Evolutionary conservation across 805 yeast species (phyloP).

Genomic region (Sungouiella blattae): DNA sequence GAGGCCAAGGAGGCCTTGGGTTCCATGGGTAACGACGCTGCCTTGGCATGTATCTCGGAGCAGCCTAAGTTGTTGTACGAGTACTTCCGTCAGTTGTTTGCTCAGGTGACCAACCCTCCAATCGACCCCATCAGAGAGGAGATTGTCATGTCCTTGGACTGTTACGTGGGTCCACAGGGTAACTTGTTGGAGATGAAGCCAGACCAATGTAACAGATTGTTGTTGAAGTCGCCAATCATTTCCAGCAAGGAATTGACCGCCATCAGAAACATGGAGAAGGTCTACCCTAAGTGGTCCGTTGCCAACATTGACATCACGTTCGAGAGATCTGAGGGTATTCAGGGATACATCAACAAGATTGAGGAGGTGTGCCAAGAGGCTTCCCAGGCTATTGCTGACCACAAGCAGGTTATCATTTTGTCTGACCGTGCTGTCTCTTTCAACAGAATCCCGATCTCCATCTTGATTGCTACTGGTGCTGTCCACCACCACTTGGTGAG

Average conservation of each 20-base stretch:
- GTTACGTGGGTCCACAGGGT: conserved; percentile 98
- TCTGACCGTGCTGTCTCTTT: conserved; percentile 64
- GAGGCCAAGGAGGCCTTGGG: conserved; percentile 94
- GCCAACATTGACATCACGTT: conserved; percentile 86
- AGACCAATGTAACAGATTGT: conserved; percentile 83
- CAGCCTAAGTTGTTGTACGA: conserved; percentile 90
- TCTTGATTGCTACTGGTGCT: conserved; percentile 92
- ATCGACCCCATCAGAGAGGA: conserved; percentile 97
- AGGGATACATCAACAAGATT: conserved; percentile 80
- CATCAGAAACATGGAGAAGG: conserved; percentile 63
- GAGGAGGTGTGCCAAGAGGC: conserved; percentile 88
- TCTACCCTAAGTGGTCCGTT: conserved; percentile 84
- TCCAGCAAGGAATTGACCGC: conserved; percentile 72
- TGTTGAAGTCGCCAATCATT: conserved; percentile 79
- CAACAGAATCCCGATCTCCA: conserved; percentile 74
- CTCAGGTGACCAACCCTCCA: conserved; percentile 98
- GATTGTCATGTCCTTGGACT: conserved; percentile 94
- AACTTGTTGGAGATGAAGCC: conserved; percentile 90
- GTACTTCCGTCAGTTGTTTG: conserved; percentile 92
- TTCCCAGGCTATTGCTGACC: conserved; percentile 73
- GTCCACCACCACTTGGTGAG: conserved; percentile 95
- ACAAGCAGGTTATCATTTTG: conserved; percentile 70
- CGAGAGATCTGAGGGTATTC: conserved; percentile 73
- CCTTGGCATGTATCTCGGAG: conserved; percentile 89
- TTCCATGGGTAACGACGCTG: conserved; percentile 97